phyloP scores from a whole-genome alignment of 225 moss, liverwort and hornwort genomes.

The Sphagnum contortum region DNA sequence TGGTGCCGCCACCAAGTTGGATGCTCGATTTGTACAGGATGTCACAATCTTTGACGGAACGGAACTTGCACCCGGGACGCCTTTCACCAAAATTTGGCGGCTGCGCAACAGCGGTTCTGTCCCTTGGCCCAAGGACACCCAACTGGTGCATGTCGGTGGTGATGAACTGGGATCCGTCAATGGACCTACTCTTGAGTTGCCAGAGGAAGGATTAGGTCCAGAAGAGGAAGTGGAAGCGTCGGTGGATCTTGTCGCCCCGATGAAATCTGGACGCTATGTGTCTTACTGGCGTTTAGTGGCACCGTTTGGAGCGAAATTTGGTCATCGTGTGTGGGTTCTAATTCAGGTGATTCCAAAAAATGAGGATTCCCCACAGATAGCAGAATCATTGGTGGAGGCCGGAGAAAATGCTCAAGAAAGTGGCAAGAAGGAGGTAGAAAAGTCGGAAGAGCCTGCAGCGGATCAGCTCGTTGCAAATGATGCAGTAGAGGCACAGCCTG shows the following conservation, averaged over 20 bases:
- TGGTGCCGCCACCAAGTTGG: constrained; percentile 43
- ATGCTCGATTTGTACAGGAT: constrained; percentile 91
- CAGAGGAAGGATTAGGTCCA: constrained; percentile 50
- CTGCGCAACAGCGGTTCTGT: constrained; percentile 76
- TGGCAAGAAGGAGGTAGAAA: constrained; percentile 22
- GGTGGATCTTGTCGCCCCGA: constrained; percentile 68
- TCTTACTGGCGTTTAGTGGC: constrained; percentile 84
- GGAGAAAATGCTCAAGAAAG: background rate
- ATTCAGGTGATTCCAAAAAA: constrained; percentile 65
- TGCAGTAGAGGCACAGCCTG: no score
- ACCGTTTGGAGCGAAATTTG: constrained; percentile 80
- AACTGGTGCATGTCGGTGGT: constrained; percentile 70
- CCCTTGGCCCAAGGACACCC: constrained; percentile 65
- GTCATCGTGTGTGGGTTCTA: constrained; percentile 90
- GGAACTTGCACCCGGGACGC: constrained; percentile 60
- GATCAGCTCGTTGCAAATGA: no score
- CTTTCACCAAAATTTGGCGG: constrained; percentile 90
- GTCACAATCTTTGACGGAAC: constrained; percentile 94
- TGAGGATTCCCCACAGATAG: constrained; percentile 47
- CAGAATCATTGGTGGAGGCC: constrained; percentile 24
- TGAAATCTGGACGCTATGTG: constrained; percentile 79
- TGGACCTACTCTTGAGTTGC: constrained; percentile 34
- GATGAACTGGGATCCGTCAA: constrained; percentile 57
- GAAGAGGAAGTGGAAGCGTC: constrained; percentile 69
- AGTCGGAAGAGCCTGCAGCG: background rate